Evolutionary conservation across 148 eudicot species (phyloP), one percentile per base, ranked within the genome.

Genomic region (Hydrangea macrophylla): DNA sequence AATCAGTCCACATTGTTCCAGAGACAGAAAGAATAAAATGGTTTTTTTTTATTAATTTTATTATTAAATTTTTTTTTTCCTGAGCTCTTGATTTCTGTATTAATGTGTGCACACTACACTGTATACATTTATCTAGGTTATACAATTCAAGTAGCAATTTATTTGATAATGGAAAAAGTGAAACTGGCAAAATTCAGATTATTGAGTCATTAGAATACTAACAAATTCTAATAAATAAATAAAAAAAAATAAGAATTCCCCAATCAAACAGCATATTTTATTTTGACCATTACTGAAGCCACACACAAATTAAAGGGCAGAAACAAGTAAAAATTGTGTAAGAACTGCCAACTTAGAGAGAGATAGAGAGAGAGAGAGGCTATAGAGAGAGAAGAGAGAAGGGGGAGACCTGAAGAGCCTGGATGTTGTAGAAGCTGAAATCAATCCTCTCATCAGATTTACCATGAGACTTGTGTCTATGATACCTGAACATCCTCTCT

Each of bases 361-460:
- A 3, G 8, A 48, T 0, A 2, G 2, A 18, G 15, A 45, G 25
- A 32, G 27, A 33, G 39, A 54, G 51, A 66, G 1, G 1, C n/a
- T 11, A 48, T 23, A 50, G 5, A 18, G 45, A 23, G 58, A 9
- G 11, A 15, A 17, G 54, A 20, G 37, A 55, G 51, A 24, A 26
- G 54, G 4, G 18, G 32, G 18, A 10, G 27, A 90, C 96, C 92
- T 90, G 89, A 44, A 87, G 76, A 60, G 85, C 86, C 68, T 85
- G 88, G 48, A 90, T 76, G 71, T 80, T 84, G 81, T 90, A 80
- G 75, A 90, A 85, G 48, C 60, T 82, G 80, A 90, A 90, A 69
- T 85, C 88, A 62, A 90, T 64, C 56, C 80, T 82, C 35, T 83
- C 82, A 37, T 71, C 75, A 13, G 75, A 78, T 44, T 59, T 77